Evolutionary conservation across 805 yeast genomes (phyloP), one percentile per base, ranked within the genome.

Genomic region (Cyberlindnera bimundalis): DNA sequence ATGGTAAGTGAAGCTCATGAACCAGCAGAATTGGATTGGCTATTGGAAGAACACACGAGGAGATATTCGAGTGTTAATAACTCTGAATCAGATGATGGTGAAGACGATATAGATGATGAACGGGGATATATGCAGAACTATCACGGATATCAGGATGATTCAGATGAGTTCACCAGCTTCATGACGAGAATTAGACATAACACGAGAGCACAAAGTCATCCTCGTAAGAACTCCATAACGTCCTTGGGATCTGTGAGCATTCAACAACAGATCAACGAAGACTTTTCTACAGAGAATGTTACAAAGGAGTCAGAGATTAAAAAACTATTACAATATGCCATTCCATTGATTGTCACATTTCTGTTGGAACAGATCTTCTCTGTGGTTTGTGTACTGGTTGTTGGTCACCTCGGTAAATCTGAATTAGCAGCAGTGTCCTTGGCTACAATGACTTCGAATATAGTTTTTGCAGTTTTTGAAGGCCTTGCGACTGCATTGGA

Each of bases 401-500:
- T 89, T 1, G 91, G 93, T n/a, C 90, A 80, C 53, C 61, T 85
- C 37, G 96, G 96, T 27, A 84, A 83, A 35, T 72, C 71, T 27
- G 89, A 86, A 59, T 68, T 86, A 36, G 93, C 90, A 3, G 95
- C 95, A 0, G 91, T 85, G 5, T 81, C 91, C 1, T 66, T 86
- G 56, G 91, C 88, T 1, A 76, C 86, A 0, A 86, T 85, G 89
- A 84, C 93, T 1, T 84, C 87, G 1, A 82, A 82, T 48, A 84
- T 86, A 46, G 81, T 91, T 0, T 78, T 83, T 50, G 87, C 95
- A 0, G 70, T 85, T 25, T 80, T 85, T 53, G 91, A 84, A 57
- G 96, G 95, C 21, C 74, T 86, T 37, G 79, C 93, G 1, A 84
- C 95, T 0, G 83, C 89, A 35, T 68, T 86, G 45, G 96, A 86